Base-by-base conservation (phyloP, 139 green algal genomes). In the Volvox reticuliferus region DNA sequence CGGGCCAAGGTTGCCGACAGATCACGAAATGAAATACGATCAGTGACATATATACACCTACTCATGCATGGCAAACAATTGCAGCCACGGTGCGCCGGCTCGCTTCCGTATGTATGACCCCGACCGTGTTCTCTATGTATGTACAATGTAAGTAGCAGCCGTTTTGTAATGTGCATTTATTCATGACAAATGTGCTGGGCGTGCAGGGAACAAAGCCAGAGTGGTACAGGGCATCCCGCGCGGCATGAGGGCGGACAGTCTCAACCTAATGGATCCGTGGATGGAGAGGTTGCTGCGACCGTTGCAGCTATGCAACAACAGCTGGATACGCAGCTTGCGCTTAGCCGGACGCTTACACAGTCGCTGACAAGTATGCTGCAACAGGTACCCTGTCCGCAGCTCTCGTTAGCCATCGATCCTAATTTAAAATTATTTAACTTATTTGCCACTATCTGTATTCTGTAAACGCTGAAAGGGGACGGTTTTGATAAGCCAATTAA, bases 281-380 rank as follows among this genome's bases (percentile, higher is more conserved):
- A 32, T 30, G 71, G 26, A 33, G 36, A 84, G 16, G 35, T 86
- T 0, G 79, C 79, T 6, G 50, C 50, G 5, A 44, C 79, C 20
- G 79, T 86, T 28, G 12, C 50, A 37, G 79, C 79, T 50, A 86
- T 86, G 79, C 79, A 86, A 28, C 26, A 73, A 9, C 79, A 86
- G n/a, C 26, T 86, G 24, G 55, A 86, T n/a, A 55, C 79, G 6
- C 79, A 86, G 28, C 50, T 86, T 13, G 50, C 79, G 28, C 55
- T 86, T 37, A 86, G 79, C 50, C 36, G 55, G 50, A 73, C 55
- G 55, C 79, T 86, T 1, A 71, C 50, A n/a, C 24, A 71, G 1
- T 55, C 26, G 24, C 44, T 86, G 16, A 86, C 50, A 9, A 30
- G 50, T 3, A 86, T 86, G 79, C 79, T 86, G 26, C 14, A 44